Evolutionary conservation across 371 early-diverging fungal genomes (phyloP), one percentile per base, ranked within the genome.

Genomic region (Haplosporangium sp.): DNA sequence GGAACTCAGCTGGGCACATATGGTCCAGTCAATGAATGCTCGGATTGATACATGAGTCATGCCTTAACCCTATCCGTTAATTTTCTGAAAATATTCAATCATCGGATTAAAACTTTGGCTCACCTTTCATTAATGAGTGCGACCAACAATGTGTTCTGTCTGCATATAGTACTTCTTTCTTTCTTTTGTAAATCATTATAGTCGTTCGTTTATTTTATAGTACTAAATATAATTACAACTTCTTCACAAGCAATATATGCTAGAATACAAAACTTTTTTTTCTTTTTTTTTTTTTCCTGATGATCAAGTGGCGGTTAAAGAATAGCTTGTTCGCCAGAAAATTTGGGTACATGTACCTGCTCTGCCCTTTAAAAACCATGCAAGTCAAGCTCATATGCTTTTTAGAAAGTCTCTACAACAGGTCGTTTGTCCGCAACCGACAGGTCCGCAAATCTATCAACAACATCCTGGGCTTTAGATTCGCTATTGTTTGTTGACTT

Each of bases 21-120:
- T 78, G 78, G 50, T 78, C 7, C 78, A 65, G 13, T 63, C 78
- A 38, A 78, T 78, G 78, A 58, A 45, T 37, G 59, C 65, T 4
- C 77, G 77, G 4, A 56, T 37, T n/a, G 39, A 61, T 27, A 27
- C 27, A 27, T 27, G 27, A 27, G 27, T n/a, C n/a, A n/a, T n/a
- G n/a, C n/a, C n/a, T n/a, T n/a, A n/a, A n/a, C n/a, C n/a, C n/a
- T n/a, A n/a, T n/a, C n/a, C n/a, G n/a, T n/a, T n/a, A n/a, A n/a
- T n/a, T n/a, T n/a, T n/a, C n/a, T n/a, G n/a, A n/a, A n/a, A n/a
- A n/a, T n/a, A n/a, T n/a, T n/a, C n/a, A n/a, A n/a, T n/a, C n/a
- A n/a, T n/a, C n/a, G n/a, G n/a, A n/a, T n/a, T n/a, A n/a, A n/a
- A n/a, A n/a, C n/a, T n/a, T n/a, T n/a, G n/a, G n/a, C n/a, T n/a